Evolutionary conservation across 257 asterid genomes (phyloP).

Genomic region (Knoxia roxburghii): DNA sequence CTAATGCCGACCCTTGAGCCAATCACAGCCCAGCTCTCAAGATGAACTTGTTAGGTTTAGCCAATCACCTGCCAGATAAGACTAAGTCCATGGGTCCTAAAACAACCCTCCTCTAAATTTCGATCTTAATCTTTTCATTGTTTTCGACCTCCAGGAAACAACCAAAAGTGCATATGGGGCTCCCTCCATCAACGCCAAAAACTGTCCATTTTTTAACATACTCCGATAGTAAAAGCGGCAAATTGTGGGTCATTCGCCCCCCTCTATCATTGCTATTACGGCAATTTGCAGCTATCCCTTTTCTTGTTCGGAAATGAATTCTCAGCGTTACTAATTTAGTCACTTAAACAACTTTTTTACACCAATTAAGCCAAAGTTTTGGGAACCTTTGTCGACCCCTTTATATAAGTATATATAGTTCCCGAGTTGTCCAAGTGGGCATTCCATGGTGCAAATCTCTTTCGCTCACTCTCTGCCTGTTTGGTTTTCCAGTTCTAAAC

Average conservation of each 20-base stretch:
- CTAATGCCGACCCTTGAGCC: conserved; percentile 29
- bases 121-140: conserved; percentile 7
- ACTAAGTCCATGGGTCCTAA: conserved; percentile 23
- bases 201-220: not conserved
- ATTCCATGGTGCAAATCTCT: too few relatives aligned
- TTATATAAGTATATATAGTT: too few relatives aligned
- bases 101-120: not conserved
- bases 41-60: conserved; percentile 29
- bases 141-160: conserved; percentile 6
- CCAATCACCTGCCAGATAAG: conserved; percentile 46
- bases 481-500: too few relatives aligned
- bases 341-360: too few relatives aligned
- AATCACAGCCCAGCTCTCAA: conserved; percentile 29
- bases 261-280: not conserved
- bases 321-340: too few relatives aligned
- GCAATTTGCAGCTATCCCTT: too few relatives aligned
- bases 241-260: conserved; percentile 6
- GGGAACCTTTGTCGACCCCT: too few relatives aligned
- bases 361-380: too few relatives aligned
- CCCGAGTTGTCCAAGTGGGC: too few relatives aligned
- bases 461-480: too few relatives aligned
- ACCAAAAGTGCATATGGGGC: conserved; percentile 23
- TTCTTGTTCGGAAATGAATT: too few relatives aligned
- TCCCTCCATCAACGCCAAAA: not conserved
- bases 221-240: conserved; percentile 11